These are phyloP conservation scores for Teratosphaeriaceae sp. DNA, from an alignment of 2,329 filamentous ascomycete species.

Conservation along the genomic window DNA sequence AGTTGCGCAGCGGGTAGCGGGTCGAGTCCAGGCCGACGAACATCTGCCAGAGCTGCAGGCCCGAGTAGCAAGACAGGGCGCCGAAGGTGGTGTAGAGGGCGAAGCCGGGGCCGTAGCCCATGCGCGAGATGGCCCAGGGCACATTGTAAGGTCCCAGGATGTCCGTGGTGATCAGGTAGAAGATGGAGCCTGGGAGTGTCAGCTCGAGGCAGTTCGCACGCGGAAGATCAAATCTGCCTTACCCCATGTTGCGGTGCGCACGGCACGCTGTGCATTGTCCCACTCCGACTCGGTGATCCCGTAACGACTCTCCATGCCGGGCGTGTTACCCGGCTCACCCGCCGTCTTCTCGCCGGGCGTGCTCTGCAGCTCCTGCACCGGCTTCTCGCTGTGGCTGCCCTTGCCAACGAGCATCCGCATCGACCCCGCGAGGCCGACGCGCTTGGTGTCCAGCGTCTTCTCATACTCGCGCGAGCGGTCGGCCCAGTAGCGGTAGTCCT, in stretches of 20 bases:
- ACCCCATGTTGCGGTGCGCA: slow-evolving; percentile 31
- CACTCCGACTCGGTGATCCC: slow-evolving; percentile 31
- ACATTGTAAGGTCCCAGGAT: slow-evolving; percentile 33
- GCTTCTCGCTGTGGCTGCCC: slow-evolving; percentile 13
- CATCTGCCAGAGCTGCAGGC: slow-evolving; percentile 32
- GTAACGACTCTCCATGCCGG: slow-evolving; percentile 3
- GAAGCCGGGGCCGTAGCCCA: slow-evolving; percentile 32
- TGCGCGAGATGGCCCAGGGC: slow-evolving; percentile 22
- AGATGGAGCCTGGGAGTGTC: slow-evolving; percentile 5
- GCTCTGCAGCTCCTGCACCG: slow-evolving; percentile 2
- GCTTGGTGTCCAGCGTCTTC: slow-evolving; percentile 7
- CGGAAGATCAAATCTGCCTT: background rate
- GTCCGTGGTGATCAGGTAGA: slow-evolving; percentile 43
- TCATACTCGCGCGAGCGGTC: slow-evolving; percentile 31
- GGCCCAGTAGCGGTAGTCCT: slow-evolving; percentile 37
- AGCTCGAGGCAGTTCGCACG: too few relatives aligned
- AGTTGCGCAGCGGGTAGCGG: slow-evolving; percentile 35
- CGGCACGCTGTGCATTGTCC: slow-evolving; percentile 28
- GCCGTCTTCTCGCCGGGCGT: slow-evolving; percentile 6
- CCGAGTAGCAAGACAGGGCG: slow-evolving; percentile 30
- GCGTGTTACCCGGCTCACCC: background rate
- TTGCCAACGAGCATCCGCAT: slow-evolving; percentile 5
- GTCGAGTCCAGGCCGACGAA: slow-evolving; percentile 37
- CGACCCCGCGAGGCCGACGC: slow-evolving; percentile 1
- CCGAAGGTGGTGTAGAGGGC: slow-evolving; percentile 34